phyloP scores from a whole-genome alignment of 371 early-diverging fungal species.

The Sporodiniella umbellata region DNA sequence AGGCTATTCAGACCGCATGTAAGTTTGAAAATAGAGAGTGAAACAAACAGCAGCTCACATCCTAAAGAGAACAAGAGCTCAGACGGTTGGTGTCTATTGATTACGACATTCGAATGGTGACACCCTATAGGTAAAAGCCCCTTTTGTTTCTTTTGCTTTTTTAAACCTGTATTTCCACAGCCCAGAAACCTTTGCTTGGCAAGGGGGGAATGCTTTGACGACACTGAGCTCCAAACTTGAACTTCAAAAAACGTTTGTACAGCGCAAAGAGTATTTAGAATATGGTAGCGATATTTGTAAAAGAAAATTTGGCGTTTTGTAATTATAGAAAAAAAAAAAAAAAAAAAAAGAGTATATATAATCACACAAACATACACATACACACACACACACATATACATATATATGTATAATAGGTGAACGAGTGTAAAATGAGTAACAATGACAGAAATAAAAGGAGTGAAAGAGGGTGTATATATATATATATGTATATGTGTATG shows the following conservation, averaged over 20 bases:
- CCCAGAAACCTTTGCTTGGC: slow-evolving; percentile 56
- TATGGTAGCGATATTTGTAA: slow-evolving; percentile 54
- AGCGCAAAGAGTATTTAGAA: slow-evolving; percentile 58
- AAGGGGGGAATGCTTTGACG: slow-evolving; percentile 47
- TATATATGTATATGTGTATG: no score
- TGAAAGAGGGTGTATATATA: no score
- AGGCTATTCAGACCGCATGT: slow-evolving; percentile 71
- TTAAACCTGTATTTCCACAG: slow-evolving; percentile 24
- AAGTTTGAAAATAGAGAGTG: slow-evolving; percentile 13
- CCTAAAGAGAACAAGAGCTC: slow-evolving; percentile 55
- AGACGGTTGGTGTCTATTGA: slow-evolving; percentile 60
- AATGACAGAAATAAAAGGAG: no score
- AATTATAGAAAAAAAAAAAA: no score
- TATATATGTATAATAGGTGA: no score
- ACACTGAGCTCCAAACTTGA: slow-evolving; percentile 41
- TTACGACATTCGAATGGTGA: slow-evolving; percentile 59
- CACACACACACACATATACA: neutral
- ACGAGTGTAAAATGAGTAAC: no score
- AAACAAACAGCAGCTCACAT: neutral
- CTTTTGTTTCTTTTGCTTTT: no score
- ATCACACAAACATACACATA: no score
- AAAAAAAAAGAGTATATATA: no score
- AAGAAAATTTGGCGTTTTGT: slow-evolving; percentile 33
- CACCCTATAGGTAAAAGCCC: slow-evolving; percentile 67
- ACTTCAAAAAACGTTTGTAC: slow-evolving; percentile 46